Conservation (phyloP, 768 basidiomycete genomes). For the Pulveroboletus sp. region DNA sequence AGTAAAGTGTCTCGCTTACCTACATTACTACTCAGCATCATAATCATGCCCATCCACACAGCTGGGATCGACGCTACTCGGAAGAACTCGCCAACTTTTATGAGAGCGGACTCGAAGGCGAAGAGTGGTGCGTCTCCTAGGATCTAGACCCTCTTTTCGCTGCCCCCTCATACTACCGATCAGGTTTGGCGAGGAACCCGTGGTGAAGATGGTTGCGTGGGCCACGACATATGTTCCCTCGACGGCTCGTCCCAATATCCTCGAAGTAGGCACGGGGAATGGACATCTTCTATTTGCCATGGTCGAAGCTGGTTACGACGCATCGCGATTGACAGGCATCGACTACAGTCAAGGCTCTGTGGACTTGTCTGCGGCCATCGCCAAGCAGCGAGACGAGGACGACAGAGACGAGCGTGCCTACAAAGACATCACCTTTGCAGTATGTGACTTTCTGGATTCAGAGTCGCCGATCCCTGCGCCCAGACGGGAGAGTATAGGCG, state of each 20-base stretch:
- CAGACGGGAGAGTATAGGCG: slow-evolving; percentile 1
- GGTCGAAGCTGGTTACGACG: slow-evolving; percentile 58
- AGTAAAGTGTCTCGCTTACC: slow-evolving; percentile 46
- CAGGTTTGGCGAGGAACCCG: slow-evolving; percentile 77
- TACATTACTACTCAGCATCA: not conserved
- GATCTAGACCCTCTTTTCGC: not conserved
- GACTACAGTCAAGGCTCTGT: slow-evolving; percentile 78
- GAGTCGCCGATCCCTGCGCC: slow-evolving; percentile 36
- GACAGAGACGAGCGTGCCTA: not conserved
- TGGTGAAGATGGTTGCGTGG: slow-evolving; percentile 82
- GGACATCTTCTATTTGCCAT: slow-evolving; percentile 72
- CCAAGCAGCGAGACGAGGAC: slow-evolving; percentile 34
- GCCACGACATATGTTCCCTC: slow-evolving; percentile 49
- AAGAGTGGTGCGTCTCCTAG: slow-evolving; percentile 58
- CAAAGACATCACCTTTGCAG: slow-evolving; percentile 43
- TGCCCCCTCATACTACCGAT: not conserved
- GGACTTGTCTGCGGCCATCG: slow-evolving; percentile 55
- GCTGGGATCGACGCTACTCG: slow-evolving; percentile 77
- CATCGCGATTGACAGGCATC: slow-evolving; percentile 52
- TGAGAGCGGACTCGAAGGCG: slow-evolving; percentile 80
- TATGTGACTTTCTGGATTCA: slow-evolving; percentile 62
- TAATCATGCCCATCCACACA: slow-evolving; percentile 24
- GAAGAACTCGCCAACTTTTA: slow-evolving; percentile 67
- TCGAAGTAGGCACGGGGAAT: slow-evolving; percentile 81
- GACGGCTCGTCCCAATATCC: slow-evolving; percentile 42